These are phyloP conservation scores for Irpex lacteus DNA, from an alignment of 1,284 basidiomycete species.

Conservation along the genomic window DNA sequence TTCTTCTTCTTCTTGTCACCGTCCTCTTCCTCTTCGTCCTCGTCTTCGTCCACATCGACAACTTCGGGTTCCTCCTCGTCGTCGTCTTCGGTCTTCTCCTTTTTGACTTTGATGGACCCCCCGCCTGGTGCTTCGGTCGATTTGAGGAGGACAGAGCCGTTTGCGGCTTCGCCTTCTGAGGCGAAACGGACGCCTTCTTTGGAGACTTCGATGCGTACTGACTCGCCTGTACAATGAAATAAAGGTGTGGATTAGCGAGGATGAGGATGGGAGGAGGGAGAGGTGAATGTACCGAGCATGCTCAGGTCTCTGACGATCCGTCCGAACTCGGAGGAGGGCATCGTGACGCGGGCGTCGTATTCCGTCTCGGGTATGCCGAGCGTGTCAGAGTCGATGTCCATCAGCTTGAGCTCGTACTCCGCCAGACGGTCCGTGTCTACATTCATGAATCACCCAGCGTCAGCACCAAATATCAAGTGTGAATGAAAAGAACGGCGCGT, in stretches of 20 bases:
- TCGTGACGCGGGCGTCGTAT: conserved; percentile 91
- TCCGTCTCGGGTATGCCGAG: conserved; percentile 98
- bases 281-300: conserved; percentile 58
- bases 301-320: conserved; percentile 93
- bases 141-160: conserved; percentile 86
- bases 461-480: conserved; percentile 9
- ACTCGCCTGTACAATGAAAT: conserved; percentile 47
- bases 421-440: conserved; percentile 91
- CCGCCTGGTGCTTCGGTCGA: conserved; percentile 47
- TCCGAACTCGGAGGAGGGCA: conserved; percentile 86
- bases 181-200: conserved; percentile 97
- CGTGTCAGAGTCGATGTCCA: conserved; percentile 98
- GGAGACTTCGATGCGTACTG: conserved; percentile 92
- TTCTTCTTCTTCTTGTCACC: conserved; percentile 47
- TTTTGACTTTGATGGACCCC: conserved; percentile 19
- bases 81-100: conserved; percentile 44
- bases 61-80: conserved; percentile 40
- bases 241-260: too few relatives aligned
- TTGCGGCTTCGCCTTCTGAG: conserved; percentile 93
- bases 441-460: not conserved
- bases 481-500: not conserved
- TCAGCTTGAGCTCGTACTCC: conserved; percentile 99
- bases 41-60: conserved; percentile 38
- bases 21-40: conserved; percentile 36
- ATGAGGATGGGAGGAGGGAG: not conserved